These are phyloP conservation scores for Apodospora peruviana DNA, from an alignment of 495 filamentous ascomycete species.

Conservation along the genomic window DNA sequence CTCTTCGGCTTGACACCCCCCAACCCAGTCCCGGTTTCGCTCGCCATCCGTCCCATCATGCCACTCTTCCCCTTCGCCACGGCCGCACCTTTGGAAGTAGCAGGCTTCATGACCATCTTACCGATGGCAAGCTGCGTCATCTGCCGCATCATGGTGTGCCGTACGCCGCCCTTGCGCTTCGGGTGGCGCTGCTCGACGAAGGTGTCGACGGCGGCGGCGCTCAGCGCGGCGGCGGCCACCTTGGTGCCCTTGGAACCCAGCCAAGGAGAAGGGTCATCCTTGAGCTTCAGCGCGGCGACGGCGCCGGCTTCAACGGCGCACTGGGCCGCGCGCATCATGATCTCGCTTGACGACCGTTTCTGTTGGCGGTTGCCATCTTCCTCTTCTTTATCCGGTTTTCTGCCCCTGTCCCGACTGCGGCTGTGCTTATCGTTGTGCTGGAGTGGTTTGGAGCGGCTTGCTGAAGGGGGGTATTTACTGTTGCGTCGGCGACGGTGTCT, in stretches of 20 bases:
- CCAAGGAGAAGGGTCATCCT: conserved; percentile 20
- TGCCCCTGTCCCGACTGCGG: not conserved
- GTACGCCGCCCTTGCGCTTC: conserved; percentile 21
- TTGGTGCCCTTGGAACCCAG: conserved; percentile 23
- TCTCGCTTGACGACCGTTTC: conserved; percentile 4
- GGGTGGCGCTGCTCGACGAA: conserved; percentile 19
- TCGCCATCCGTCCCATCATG: too few relatives aligned
- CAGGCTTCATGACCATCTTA: conserved; percentile 14
- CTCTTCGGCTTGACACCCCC: too few relatives aligned
- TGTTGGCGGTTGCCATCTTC: not conserved
- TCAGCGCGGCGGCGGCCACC: conserved; percentile 21
- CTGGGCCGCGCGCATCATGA: conserved; percentile 11
- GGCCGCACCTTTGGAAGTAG: too few relatives aligned
- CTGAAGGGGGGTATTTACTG: conserved; percentile 5
- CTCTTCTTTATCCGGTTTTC: not conserved
- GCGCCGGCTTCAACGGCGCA: conserved; percentile 22
- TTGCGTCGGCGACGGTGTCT: not conserved
- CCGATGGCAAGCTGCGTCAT: conserved; percentile 18
- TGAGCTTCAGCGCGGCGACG: conserved; percentile 21
- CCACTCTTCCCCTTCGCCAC: too few relatives aligned
- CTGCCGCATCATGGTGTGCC: conserved; percentile 21
- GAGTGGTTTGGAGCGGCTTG: conserved; percentile 2
- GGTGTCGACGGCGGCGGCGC: conserved; percentile 25
- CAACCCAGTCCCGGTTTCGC: too few relatives aligned
- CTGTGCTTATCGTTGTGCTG: not conserved